phyloP scores from a whole-genome alignment of 2,329 filamentous ascomycete genomes.

The Aspergillus spinulosporus region DNA sequence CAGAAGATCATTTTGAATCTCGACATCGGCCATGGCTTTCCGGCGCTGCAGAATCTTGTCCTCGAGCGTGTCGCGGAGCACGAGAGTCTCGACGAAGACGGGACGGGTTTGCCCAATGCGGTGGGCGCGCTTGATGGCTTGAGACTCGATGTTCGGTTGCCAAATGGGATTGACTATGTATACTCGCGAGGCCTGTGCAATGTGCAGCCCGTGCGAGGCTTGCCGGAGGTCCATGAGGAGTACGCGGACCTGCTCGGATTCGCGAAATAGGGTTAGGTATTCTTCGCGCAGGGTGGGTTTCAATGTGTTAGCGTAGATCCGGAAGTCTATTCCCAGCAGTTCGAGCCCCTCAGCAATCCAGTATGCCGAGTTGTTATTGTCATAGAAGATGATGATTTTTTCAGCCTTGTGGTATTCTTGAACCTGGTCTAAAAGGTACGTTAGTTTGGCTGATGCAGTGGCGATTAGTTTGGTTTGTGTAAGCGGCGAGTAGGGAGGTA shows the following conservation, averaged over 20 bases:
- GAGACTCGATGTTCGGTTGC: constrained; percentile 78
- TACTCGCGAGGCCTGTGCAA: constrained; percentile 77
- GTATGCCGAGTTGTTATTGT: constrained; percentile 80
- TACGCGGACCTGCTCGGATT: constrained; percentile 68
- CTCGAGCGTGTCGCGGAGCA: constrained; percentile 77
- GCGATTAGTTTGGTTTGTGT: constrained; percentile 66
- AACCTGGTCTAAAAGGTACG: constrained; percentile 76
- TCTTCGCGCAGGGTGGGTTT: constrained; percentile 65
- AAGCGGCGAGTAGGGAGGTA: constrained; percentile 53
- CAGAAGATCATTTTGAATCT: constrained; percentile 56
- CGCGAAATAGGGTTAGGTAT: constrained; percentile 78
- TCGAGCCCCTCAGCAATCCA: constrained; percentile 84
- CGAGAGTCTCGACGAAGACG: constrained; percentile 82
- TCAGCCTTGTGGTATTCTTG: constrained; percentile 67
- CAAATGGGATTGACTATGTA: constrained; percentile 89
- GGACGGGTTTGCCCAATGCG: constrained; percentile 78
- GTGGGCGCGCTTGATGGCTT: constrained; percentile 87
- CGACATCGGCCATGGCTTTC: constrained; percentile 68
- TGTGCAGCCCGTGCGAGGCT: constrained; percentile 83
- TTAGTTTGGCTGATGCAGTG: constrained; percentile 82
- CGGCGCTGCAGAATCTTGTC: constrained; percentile 76
- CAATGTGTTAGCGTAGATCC: constrained; percentile 58
- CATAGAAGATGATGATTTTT: constrained; percentile 92
- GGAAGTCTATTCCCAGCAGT: constrained; percentile 62
- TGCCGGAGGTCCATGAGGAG: constrained; percentile 89